Evolutionary conservation across 2,329 filamentous ascomycete species (phyloP), one percentile per base, ranked within the genome.

Genomic region (Fusarium scirpi): DNA sequence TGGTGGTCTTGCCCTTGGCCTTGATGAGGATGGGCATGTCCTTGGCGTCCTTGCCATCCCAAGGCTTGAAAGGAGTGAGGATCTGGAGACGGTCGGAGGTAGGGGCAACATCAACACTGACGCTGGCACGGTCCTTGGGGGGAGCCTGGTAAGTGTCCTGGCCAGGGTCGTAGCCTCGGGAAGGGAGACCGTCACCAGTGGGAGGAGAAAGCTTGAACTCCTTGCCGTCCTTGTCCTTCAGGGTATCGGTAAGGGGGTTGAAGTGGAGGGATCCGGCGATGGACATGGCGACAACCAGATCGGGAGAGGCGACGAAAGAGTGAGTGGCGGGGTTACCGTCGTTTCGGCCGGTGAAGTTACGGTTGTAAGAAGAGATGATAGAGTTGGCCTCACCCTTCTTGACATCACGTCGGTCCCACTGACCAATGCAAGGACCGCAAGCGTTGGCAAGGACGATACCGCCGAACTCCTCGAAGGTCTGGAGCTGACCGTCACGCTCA

Each of bases 291-390:
- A 97, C 93, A 45, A 97, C 94, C 67, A 97, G 85, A 80, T 97
- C 94, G 60, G 94, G 94, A 9, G 94, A 97, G 71, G 94, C 91
- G 74, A 97, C 94, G 82, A 97, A 97, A 62, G 93, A 93, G 86
- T 97, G 94, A 54, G 94, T 97, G 58, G 94, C 94, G 43, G 94
- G 94, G 88, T 97, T 98, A 74, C 93, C 94, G 76, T 97, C 94
- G 82, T 98, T 98, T 80, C 96, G 94, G 74, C 95, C 95, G 67
- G 95, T 98, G 87, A 99, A 98, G 90, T 99, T 98, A 84, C 96
- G 94, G 92, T 99, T 99, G 91, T 98, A 99, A 29, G 96, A 98
- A 48, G 94, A 98, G 80, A 99, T 87, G 81, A 99, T 99, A 9
- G 94, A 97, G 90, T 99, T 99, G 78, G 94, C 86, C 76, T 93